Evolutionary conservation across 306 rosid genomes (phyloP), one percentile per base, ranked within the genome.

Genomic region (Vigna radiata): DNA sequence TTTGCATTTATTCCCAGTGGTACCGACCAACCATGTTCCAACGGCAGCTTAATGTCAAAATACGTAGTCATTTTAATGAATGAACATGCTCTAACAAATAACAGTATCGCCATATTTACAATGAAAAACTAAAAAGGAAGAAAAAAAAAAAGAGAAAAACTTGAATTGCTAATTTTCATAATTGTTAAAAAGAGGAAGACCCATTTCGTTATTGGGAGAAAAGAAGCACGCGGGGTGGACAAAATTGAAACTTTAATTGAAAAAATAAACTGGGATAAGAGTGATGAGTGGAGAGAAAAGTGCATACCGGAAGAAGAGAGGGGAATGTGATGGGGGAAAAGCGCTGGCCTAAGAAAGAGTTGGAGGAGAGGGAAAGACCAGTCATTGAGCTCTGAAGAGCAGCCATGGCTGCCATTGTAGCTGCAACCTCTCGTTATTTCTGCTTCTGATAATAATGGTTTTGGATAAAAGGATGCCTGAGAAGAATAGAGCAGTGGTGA

Each of bases 381-480:
- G 87, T 74, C 85, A 93, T 82, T 61, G 97, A 89, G 88, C 86
- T 85, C 85, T 90, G 97, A 73, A 93, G 92, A 72, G 92, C 91
- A 80, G 90, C 96, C 96, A 92, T 90, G 88, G 97, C 91, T 81
- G 93, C 96, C 93, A 91, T 91, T 78, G 82, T 55, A 79, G 80
- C 73, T 63, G 90, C 39, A 59, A 46, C 68, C 60, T 67, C 79
- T 61, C 64, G 18, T 16, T 10, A 41, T 48, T 43, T 74, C 66
- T 37, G 77, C 73, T 75, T 76, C 81, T 62, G 82, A 77, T 64
- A 73, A 9, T 41, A 41, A 70, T 59, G 66, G 2, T 77, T 77
- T 61, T 77, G 91, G 94, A 91, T 87, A 79, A 87, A n/a, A 27
- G 36, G 60, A 68, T 10, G 36, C 10, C 23, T n/a, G 6, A 4